phyloP scores from a whole-genome alignment of 805 yeast species.

The Nakazawaea pomicola region DNA sequence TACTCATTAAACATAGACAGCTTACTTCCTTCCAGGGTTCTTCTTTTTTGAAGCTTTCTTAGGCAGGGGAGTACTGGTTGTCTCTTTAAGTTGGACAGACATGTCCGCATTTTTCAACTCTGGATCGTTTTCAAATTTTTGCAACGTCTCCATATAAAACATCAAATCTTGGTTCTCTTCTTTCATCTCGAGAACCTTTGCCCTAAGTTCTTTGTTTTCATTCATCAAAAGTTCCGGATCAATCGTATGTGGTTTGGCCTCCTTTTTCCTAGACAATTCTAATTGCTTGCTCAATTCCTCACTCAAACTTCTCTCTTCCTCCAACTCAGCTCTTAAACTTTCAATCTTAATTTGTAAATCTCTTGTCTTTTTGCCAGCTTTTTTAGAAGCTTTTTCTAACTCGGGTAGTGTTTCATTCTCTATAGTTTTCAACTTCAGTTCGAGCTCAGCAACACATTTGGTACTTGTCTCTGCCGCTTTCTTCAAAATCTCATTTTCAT shows the following conservation, averaged over 20 bases:
- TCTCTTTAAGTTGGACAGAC: too few relatives aligned
- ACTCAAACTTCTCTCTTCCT: conserved; percentile 44
- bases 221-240: neutral
- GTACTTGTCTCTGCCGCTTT: neutral
- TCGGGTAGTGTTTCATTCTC: neutral
- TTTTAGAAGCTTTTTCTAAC: conserved; percentile 15
- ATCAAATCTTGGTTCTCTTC: conserved; percentile 73
- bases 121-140: conserved; percentile 55
- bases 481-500: too few relatives aligned
- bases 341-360: conserved; percentile 15
- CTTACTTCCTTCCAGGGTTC: too few relatives aligned
- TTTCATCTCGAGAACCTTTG: conserved; percentile 42
- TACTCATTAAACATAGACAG: too few relatives aligned
- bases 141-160: conserved; percentile 73
- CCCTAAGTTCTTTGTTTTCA: conserved; percentile 29
- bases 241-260: neutral
- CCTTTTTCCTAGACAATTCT: conserved; percentile 22
- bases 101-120: conserved; percentile 6
- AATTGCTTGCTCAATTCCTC: conserved; percentile 36
- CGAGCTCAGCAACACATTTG: neutral
- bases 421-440: neutral
- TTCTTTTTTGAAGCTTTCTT: too few relatives aligned
- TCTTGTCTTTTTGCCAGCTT: conserved; percentile 18
- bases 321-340: conserved; percentile 23
- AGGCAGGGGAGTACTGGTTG: too few relatives aligned